phyloP scores from a whole-genome alignment of 257 asterid species.

The Gentiana dahurica region DNA sequence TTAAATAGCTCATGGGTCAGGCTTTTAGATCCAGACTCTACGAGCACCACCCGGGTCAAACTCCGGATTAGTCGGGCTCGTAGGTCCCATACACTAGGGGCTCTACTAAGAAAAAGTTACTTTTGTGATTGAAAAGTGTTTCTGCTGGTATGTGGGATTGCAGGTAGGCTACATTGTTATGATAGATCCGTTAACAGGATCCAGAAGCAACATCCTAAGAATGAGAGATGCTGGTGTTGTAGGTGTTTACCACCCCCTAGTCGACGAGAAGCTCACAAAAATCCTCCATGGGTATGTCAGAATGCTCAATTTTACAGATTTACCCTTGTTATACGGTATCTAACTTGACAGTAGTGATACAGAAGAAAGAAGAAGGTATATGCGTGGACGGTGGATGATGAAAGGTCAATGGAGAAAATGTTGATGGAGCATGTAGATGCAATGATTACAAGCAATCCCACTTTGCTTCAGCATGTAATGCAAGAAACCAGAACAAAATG shows the following conservation, averaged over 20 bases:
- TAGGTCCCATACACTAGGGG: too few relatives aligned
- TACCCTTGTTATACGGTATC: too few relatives aligned
- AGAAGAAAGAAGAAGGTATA: slow-evolving; percentile 84
- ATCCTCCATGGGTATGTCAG: slow-evolving; percentile 59
- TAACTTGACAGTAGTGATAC: slow-evolving; percentile 5
- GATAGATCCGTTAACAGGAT: slow-evolving; percentile 60
- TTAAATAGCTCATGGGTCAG: too few relatives aligned
- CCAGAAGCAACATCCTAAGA: slow-evolving; percentile 51
- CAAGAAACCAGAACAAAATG: slow-evolving; percentile 46
- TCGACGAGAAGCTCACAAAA: slow-evolving; percentile 63
- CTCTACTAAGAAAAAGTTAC: too few relatives aligned
- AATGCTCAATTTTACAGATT: too few relatives aligned
- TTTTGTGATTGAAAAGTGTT: background rate
- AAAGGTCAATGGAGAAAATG: slow-evolving; percentile 61
- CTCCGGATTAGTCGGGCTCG: too few relatives aligned
- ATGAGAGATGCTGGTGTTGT: slow-evolving; percentile 78
- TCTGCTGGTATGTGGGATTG: slow-evolving; percentile 5
- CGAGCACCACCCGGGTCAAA: too few relatives aligned
- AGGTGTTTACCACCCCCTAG: slow-evolving; percentile 83
- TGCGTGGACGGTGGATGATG: slow-evolving; percentile 89
- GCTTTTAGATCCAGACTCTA: too few relatives aligned
- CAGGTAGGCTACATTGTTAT: slow-evolving; percentile 95
- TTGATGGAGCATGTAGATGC: slow-evolving; percentile 64
- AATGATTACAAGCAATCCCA: slow-evolving; percentile 73
- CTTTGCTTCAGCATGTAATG: slow-evolving; percentile 65